Evolutionary conservation across 345 rosid genomes (phyloP).

Genomic region (Eutrema heterophyllum): DNA sequence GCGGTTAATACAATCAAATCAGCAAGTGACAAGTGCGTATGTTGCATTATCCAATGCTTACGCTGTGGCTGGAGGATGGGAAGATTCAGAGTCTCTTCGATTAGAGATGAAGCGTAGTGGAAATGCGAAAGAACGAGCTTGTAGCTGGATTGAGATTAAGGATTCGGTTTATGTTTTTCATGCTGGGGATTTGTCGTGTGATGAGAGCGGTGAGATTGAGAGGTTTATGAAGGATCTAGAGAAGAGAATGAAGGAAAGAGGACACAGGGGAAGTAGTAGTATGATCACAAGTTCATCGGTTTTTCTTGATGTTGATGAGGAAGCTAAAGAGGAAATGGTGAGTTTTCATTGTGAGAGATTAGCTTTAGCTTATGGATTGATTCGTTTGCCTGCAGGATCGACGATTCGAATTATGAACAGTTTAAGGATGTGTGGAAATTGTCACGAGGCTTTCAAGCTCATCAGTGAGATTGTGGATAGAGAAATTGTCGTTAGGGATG

Average conservation of each 20-base stretch:
- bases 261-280: constrained; percentile 37
- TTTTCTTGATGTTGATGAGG: constrained; percentile 61
- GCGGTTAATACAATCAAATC: constrained; percentile 44
- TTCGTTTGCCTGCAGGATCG: constrained; percentile 40
- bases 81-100: constrained; percentile 45
- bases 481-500: constrained; percentile 64
- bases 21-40: constrained; percentile 63
- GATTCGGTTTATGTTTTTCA: constrained; percentile 44
- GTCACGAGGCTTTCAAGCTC: constrained; percentile 67
- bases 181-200: constrained; percentile 49
- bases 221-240: constrained; percentile 48
- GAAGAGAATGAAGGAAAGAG: constrained; percentile 54
- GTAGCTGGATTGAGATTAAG: constrained; percentile 74
- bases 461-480: constrained; percentile 56
- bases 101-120: constrained; percentile 57
- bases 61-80: constrained; percentile 65
- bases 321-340: constrained; percentile 50
- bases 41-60: constrained; percentile 63
- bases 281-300: constrained; percentile 49
- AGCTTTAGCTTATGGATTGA: constrained; percentile 59
- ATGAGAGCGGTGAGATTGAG: constrained; percentile 38
- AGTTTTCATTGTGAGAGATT: constrained; percentile 68
- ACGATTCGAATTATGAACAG: constrained; percentile 60
- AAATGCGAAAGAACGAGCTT: constrained; percentile 62
- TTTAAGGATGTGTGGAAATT: constrained; percentile 70